Evolutionary conservation across 1,284 basidiomycete species (phyloP), one percentile per base, ranked within the genome.

Genomic region (Apiotrichum akiyoshidainum): DNA sequence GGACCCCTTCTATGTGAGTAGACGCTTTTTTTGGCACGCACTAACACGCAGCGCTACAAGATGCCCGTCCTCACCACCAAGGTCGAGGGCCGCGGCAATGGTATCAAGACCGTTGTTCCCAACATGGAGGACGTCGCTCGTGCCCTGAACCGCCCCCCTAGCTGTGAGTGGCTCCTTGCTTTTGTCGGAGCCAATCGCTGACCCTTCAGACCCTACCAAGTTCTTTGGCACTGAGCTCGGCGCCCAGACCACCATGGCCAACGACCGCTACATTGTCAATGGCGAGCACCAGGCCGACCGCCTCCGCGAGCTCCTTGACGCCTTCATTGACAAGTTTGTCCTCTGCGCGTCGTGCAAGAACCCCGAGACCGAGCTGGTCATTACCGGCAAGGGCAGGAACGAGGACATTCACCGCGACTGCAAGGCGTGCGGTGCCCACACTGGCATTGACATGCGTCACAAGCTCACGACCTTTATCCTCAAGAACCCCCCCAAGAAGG

Each of bases 151-250:
- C 88, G 96, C 65, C 95, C 96, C 64, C 90, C 96, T 35, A 86
- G 92, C 54, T 85, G 81, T 82, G 64, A 71, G 80, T 74, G 26
- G 26, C 26, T 31, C 3, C 4, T 31, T 31, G 26, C 7, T 7
- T 31, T 31, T 31, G 26, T 31, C 10, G 40, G 34, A 16, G 21
- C 7, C 10, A 7, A 11, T 19, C 7, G 47, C 64, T 64, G 44
- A 68, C 48, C 13, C 17, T 10, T 10, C 67, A 83, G 95, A 98
- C 77, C 90, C 95, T 55, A 98, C 94, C 79, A 99, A 99, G 81
- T 99, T 94, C 83, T 99, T 99, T 71, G 96, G 96, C 45, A 95
- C 89, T 77, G 96, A 99, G 79, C 88, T 99, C 60, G 96, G 96
- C 65, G 96, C 96, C 34, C 95, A 99, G 80, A 96, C 94, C 46